phyloP scores from a whole-genome alignment of 805 yeast genomes.

The Ogataea nonfermentans region DNA sequence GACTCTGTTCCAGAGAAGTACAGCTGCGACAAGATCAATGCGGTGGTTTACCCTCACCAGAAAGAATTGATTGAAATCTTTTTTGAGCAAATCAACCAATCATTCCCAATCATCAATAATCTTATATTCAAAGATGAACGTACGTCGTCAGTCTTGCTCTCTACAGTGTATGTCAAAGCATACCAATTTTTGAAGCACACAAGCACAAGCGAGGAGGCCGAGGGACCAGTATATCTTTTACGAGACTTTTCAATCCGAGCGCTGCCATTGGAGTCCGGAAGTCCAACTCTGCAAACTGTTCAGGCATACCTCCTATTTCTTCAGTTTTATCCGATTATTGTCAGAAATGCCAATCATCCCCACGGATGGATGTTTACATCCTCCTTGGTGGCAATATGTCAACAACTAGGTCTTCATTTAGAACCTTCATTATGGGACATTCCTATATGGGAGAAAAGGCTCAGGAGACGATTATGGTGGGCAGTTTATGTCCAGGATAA shows the following conservation, averaged over 20 bases:
- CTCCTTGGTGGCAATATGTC: constrained; percentile 65
- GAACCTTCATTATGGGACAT: constrained; percentile 36
- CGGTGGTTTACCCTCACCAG: constrained; percentile 9
- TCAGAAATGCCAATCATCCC: constrained; percentile 11
- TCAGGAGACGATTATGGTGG: constrained; percentile 35
- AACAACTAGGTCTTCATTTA: constrained; percentile 73
- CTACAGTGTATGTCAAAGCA: constrained; percentile 7
- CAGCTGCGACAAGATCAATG: constrained; percentile 7
- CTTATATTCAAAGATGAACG: constrained; percentile 5
- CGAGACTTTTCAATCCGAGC: constrained; percentile 5
- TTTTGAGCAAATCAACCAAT: constrained; percentile 5
- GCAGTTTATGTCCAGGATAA: constrained; percentile 34
- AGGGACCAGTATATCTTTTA: constrained; percentile 1
- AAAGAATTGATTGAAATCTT: constrained; percentile 6
- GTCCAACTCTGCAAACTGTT: constrained; percentile 12
- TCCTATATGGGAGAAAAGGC: constrained; percentile 28
- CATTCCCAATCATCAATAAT: constrained; percentile 8
- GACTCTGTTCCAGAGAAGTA: constrained; percentile 10
- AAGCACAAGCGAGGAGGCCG: not conserved
- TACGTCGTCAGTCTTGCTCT: constrained; percentile 4
- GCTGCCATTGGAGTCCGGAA: constrained; percentile 7
- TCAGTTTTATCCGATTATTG: constrained; percentile 7
- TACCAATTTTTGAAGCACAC: not conserved
- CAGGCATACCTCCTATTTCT: constrained; percentile 12
- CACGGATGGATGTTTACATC: constrained; percentile 7